These are phyloP conservation scores for Claviceps cyperi DNA, from an alignment of 2,329 filamentous ascomycete genomes.

Conservation along the genomic window DNA sequence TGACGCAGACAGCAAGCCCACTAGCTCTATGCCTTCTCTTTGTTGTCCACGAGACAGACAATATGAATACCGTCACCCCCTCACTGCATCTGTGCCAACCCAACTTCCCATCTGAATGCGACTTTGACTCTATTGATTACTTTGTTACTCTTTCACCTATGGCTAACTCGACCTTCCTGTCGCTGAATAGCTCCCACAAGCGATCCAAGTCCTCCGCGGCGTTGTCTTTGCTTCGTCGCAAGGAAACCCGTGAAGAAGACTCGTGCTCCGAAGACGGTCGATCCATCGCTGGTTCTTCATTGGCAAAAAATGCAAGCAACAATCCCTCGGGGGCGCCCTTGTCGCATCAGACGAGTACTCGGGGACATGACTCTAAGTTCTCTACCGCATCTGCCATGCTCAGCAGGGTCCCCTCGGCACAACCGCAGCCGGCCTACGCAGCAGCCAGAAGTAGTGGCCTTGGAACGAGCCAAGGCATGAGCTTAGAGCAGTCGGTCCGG, in stretches of 20 bases:
- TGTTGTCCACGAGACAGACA: not conserved
- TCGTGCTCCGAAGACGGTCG: constrained; percentile 38
- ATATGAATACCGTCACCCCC: not conserved
- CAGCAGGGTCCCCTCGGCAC: constrained; percentile 25
- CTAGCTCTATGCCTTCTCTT: not conserved
- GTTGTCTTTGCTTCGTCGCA: constrained; percentile 39
- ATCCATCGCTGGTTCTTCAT: constrained; percentile 21
- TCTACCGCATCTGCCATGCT: constrained; percentile 28
- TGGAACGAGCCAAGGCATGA: constrained; percentile 30
- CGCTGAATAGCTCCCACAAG: constrained; percentile 24
- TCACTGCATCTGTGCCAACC: not conserved
- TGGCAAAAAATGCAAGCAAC: constrained; percentile 17
- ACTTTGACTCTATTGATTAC: not conserved
- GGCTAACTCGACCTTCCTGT: constrained; percentile 1
- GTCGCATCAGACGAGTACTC: constrained; percentile 21
- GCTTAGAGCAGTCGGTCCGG: constrained; percentile 83
- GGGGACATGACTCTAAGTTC: constrained; percentile 32
- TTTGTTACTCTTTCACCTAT: not conserved
- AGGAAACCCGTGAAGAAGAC: constrained; percentile 35
- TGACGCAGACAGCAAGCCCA: no score
- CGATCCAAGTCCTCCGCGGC: constrained; percentile 39
- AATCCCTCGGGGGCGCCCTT: constrained; percentile 20
- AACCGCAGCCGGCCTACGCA: constrained; percentile 9
- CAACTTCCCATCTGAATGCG: no score
- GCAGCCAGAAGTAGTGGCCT: constrained; percentile 16